Percentiles rank a stretch among this genome's conserved stretches.
These are phyloP conservation scores for Botrytis galanthina DNA, from an alignment of 2,329 filamentous ascomycete genomes.

Conservation along the genomic window DNA sequence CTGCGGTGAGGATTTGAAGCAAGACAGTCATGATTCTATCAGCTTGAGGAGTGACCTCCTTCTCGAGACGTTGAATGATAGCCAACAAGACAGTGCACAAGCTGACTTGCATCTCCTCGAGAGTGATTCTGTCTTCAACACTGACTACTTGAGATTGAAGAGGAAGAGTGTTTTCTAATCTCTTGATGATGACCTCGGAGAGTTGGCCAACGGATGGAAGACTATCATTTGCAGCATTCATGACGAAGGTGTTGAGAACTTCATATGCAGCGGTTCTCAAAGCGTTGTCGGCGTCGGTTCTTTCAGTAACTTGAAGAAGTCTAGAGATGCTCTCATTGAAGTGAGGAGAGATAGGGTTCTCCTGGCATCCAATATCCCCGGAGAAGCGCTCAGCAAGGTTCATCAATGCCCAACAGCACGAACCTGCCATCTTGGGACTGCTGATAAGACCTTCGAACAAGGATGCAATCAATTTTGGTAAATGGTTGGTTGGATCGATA, in stretches of 20 bases:
- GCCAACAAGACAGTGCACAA: conserved; percentile 86
- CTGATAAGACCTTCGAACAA: conserved; percentile 87
- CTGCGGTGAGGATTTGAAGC: conserved; percentile 73
- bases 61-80: conserved; percentile 87
- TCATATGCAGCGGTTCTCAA: conserved; percentile 96
- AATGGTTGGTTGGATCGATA: conserved; percentile 79
- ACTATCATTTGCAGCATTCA: conserved; percentile 84
- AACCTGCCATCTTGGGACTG: conserved; percentile 94
- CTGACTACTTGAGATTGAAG: conserved; percentile 93
- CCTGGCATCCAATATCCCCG: conserved; percentile 71
- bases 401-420: conserved; percentile 99
- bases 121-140: conserved; percentile 90
- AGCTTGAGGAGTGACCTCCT: conserved; percentile 84
- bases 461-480: conserved; percentile 80
- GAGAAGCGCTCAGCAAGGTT: conserved; percentile 96
- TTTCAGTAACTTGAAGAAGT: conserved; percentile 80
- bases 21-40: conserved; percentile 92
- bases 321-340: conserved; percentile 90
- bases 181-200: conserved; percentile 84
- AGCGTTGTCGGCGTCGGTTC: conserved; percentile 77
- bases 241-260: conserved; percentile 91
- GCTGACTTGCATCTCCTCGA: conserved; percentile 98
- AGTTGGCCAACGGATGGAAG: conserved; percentile 76
- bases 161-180: conserved; percentile 83
- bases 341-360: conserved; percentile 84